These are phyloP conservation scores for Clarireedia sp. DNA, from an alignment of 2,329 filamentous ascomycete genomes.

Conservation along the genomic window DNA sequence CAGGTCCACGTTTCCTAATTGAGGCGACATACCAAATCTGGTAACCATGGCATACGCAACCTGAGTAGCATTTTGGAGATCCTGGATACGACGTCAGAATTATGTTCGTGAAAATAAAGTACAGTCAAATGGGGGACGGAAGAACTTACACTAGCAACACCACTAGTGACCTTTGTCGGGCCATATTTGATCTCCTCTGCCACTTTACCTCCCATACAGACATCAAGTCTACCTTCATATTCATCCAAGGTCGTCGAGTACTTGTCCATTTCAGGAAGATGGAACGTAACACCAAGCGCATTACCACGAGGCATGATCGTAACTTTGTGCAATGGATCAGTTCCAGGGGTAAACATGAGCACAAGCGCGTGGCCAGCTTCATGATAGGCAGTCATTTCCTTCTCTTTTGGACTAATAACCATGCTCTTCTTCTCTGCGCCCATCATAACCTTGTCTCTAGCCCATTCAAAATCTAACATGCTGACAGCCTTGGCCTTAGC, in stretches of 20 bases:
- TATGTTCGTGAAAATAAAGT: neutral
- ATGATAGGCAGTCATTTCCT: constrained; percentile 90
- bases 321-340: constrained; percentile 84
- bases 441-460: constrained; percentile 97
- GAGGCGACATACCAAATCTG: constrained; percentile 78
- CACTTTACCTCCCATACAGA: constrained; percentile 78
- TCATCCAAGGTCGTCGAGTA: constrained; percentile 83
- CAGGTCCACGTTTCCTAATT: constrained; percentile 85
- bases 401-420: constrained; percentile 87
- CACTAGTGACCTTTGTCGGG: constrained; percentile 82
- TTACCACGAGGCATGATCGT: constrained; percentile 90
- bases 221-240: constrained; percentile 71
- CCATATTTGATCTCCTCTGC: constrained; percentile 90
- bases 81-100: constrained; percentile 42
- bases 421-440: constrained; percentile 85
- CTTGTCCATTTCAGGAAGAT: constrained; percentile 85
- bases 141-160: constrained; percentile 64
- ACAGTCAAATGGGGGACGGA: neutral
- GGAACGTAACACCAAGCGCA: constrained; percentile 78
- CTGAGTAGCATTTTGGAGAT: constrained; percentile 74
- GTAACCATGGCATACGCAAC: constrained; percentile 86
- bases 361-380: constrained; percentile 94
- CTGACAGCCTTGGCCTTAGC: constrained; percentile 68
- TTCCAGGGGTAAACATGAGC: constrained; percentile 68
- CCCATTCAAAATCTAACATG: constrained; percentile 86